Evolutionary conservation across 2,329 filamentous ascomycete species (phyloP), one percentile per base, ranked within the genome.

Genomic region (Fusarium sp.): DNA sequence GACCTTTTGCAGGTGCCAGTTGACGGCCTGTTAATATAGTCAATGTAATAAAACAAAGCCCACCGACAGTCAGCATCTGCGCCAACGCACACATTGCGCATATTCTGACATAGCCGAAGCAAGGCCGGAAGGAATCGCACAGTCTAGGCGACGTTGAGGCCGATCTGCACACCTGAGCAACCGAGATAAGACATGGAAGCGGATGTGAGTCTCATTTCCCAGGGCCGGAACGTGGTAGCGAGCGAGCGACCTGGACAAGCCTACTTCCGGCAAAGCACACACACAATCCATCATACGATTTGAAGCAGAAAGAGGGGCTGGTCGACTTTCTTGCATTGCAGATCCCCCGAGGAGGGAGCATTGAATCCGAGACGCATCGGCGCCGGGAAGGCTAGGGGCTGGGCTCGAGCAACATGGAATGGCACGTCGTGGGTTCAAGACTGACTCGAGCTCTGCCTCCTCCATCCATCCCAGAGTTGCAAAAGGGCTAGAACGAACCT

Each of bases 111-210:
- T 31, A 13, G 10, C 68, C 46, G 59, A 40, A 34, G 53, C 42
- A 60, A 55, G 46, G 31, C 57, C 25, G 34, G 34, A 49, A 49
- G 42, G 42, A 16, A 23, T 27, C 42, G 20, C 42, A 14, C 42
- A 51, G 38, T 60, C 55, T 46, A 61, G 42, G 60, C 60, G 59
- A 61, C 67, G 64, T 57, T 61, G 50, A 60, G 29, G 31, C 23
- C 23, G 53, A 57, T 68, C 58, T 65, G 31, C 53, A 55, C 36
- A 54, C 13, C 36, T 44, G 11, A 53, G 31, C 64, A 72, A 59
- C 63, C 69, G 63, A 67, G 62, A 69, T 62, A 73, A 71, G 67
- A 68, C 70, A 61, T 38, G 34, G 57, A 50, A 58, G 60, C 65
- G 44, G 60, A 61, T 62, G 40, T 63, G 36, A 64, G 58, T 62